These are phyloP conservation scores for Halteria grandinella DNA, from an alignment of 73 alveolate species.

Conservation along the genomic window DNA sequence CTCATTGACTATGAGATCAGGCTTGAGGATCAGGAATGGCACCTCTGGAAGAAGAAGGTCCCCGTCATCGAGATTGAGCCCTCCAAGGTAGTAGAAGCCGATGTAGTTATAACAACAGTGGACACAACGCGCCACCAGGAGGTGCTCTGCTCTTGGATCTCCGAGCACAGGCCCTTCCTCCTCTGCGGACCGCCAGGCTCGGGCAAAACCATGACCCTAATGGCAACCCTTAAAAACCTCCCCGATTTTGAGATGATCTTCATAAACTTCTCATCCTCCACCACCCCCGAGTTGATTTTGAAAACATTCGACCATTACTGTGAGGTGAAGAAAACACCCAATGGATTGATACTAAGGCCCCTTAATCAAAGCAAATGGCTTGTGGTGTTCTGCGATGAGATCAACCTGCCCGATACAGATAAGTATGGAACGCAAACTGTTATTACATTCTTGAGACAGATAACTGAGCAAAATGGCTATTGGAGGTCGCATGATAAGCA, in stretches of 20 bases:
- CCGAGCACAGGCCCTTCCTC: conserved; percentile 98
- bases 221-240: conserved; percentile 97
- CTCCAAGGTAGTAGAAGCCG: conserved; percentile 95
- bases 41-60: conserved; percentile 97
- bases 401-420: conserved; percentile 97
- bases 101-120: conserved; percentile 96
- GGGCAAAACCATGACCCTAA: conserved; percentile 99
- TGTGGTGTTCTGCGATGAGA: conserved; percentile 99
- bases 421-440: conserved; percentile 94
- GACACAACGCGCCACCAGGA: conserved; percentile 99
- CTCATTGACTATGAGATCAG: conserved; percentile 95
- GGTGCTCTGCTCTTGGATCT: conserved; percentile 97
- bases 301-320: conserved; percentile 99
- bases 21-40: conserved; percentile 94
- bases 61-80: conserved; percentile 95
- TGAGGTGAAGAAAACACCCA: conserved; percentile 96
- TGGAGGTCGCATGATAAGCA: conserved; percentile 96
- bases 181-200: conserved; percentile 99
- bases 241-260: conserved; percentile 98
- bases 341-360: conserved; percentile 95
- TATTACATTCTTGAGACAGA: conserved; percentile 95
- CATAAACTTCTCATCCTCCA: conserved; percentile 96
- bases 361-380: conserved; percentile 96
- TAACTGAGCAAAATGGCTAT: conserved; percentile 98
- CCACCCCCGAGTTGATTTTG: conserved; percentile 96